phyloP scores from a whole-genome alignment of 495 filamentous ascomycete species.

The Elaphomyces granulatus region DNA sequence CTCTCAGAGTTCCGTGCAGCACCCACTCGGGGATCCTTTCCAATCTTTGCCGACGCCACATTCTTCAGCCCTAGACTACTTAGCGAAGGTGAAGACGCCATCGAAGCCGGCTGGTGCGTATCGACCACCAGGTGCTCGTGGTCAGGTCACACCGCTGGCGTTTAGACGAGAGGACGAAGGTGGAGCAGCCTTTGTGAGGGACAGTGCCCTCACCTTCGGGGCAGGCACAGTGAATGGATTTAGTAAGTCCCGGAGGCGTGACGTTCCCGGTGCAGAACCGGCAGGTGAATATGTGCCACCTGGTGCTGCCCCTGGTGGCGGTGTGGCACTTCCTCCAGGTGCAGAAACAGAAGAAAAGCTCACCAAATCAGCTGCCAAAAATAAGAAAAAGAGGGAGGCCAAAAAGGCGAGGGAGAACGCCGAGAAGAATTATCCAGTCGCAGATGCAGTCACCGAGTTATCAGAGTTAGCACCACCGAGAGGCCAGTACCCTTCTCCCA shows the following conservation, averaged over 20 bases:
- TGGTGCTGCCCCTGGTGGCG: slow-evolving; percentile 56
- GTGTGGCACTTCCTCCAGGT: slow-evolving; percentile 41
- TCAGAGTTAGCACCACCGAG: slow-evolving; percentile 3
- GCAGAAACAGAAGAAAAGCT: slow-evolving; percentile 50
- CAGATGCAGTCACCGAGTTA: slow-evolving; percentile 22
- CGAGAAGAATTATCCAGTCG: slow-evolving; percentile 29
- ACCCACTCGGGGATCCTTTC: slow-evolving; percentile 58
- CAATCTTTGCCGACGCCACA: slow-evolving; percentile 69
- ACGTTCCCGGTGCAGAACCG: slow-evolving; percentile 71
- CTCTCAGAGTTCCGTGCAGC: slow-evolving; percentile 46
- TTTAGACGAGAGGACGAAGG: slow-evolving; percentile 98
- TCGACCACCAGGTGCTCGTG: slow-evolving; percentile 89
- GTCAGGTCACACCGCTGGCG: slow-evolving; percentile 71
- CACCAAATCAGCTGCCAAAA: slow-evolving; percentile 82
- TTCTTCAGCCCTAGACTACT: slow-evolving; percentile 65
- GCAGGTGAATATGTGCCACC: slow-evolving; percentile 45
- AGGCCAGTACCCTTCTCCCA: slow-evolving; percentile 27
- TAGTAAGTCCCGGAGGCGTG: slow-evolving; percentile 51
- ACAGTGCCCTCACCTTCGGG: slow-evolving; percentile 50
- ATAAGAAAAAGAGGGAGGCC: slow-evolving; percentile 97
- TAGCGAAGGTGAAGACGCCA: slow-evolving; percentile 76
- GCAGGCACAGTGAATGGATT: slow-evolving; percentile 54
- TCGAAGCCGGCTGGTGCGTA: slow-evolving; percentile 93
- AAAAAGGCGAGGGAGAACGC: slow-evolving; percentile 80
- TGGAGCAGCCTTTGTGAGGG: slow-evolving; percentile 73